Evolutionary conservation across 176 grass and related monocot species (phyloP).

Genomic region (Leersia perrieri): DNA sequence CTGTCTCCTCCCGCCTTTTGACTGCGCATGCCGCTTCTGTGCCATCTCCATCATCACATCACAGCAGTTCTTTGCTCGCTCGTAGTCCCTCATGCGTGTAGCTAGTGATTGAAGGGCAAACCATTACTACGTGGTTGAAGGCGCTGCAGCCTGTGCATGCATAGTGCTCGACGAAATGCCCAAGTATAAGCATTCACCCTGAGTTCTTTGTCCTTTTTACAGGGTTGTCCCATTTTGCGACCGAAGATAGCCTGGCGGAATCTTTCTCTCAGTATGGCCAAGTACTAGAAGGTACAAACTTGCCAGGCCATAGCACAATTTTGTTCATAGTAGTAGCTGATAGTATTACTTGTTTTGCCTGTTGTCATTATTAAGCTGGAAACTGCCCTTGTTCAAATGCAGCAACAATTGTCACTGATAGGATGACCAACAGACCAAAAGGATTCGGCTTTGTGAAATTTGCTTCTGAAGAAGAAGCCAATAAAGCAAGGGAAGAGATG

Average conservation of each 20-base stretch:
- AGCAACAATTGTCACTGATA: conserved; percentile 59
- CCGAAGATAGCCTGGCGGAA: conserved; percentile 46
- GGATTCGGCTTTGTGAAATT: conserved; percentile 92
- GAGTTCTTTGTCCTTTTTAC: conserved; percentile 3
- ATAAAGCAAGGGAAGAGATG: conserved; percentile 58
- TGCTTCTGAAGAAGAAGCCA: conserved; percentile 45
- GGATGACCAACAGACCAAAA: conserved; percentile 53
- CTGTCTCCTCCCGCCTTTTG: neutral
- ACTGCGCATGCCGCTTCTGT: neutral
- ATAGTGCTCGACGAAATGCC: conserved; percentile 37
- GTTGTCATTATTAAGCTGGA: conserved; percentile 12
- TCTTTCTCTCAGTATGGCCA: conserved; percentile 56
- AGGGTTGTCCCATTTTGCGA: conserved; percentile 51
- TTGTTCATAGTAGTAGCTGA: too few relatives aligned
- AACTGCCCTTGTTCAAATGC: conserved; percentile 28
- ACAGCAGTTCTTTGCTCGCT: neutral
- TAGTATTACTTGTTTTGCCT: neutral
- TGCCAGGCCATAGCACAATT: too few relatives aligned
- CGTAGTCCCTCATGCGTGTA: neutral
- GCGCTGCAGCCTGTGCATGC: neutral
- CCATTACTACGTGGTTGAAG: neutral
- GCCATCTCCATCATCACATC: neutral
- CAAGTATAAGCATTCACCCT: neutral
- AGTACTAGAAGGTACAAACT: conserved; percentile 65
- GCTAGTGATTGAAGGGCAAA: neutral